Conservation (phyloP, 805 yeast species). For the Blastobotrys robertii region DNA sequence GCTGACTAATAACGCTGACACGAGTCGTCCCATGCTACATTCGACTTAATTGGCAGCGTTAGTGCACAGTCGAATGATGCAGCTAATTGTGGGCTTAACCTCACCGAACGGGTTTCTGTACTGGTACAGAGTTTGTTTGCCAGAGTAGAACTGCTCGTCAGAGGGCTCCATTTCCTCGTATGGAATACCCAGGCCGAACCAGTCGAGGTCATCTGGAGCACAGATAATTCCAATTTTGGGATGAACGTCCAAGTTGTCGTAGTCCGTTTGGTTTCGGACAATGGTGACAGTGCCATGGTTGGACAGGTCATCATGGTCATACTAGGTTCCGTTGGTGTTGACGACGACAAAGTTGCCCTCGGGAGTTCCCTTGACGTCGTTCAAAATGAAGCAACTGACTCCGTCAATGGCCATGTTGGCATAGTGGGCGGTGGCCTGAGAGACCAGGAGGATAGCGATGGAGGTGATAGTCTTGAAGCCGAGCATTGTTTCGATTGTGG, state of each 20-base stretch:
- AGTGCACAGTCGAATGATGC: not conserved
- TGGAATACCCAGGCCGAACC: not conserved
- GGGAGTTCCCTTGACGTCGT: not conserved
- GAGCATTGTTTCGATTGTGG: too few species aligned
- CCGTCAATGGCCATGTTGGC: constrained; percentile 6
- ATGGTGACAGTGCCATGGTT: not conserved
- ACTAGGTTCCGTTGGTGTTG: not conserved
- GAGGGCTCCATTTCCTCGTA: constrained; percentile 3
- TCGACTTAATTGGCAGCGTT: not conserved
- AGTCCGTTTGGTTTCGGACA: not conserved
- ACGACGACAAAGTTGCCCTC: not conserved
- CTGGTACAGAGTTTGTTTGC: not conserved
- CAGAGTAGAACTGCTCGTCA: not conserved
- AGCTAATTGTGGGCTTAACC: not conserved
- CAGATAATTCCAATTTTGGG: constrained; percentile 1
- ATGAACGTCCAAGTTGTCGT: not conserved
- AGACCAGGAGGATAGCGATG: too few species aligned
- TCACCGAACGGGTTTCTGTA: not conserved
- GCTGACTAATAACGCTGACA: too few species aligned
- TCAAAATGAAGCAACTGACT: not conserved
- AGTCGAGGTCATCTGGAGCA: constrained; percentile 1
- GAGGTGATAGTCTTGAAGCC: too few species aligned
- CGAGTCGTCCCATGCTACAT: too few species aligned
- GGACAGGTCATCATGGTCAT: not conserved
- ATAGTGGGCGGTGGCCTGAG: not conserved